These are phyloP conservation scores for Pterocarpus macrocarpus DNA, from an alignment of 306 rosid species.

Conservation along the genomic window DNA sequence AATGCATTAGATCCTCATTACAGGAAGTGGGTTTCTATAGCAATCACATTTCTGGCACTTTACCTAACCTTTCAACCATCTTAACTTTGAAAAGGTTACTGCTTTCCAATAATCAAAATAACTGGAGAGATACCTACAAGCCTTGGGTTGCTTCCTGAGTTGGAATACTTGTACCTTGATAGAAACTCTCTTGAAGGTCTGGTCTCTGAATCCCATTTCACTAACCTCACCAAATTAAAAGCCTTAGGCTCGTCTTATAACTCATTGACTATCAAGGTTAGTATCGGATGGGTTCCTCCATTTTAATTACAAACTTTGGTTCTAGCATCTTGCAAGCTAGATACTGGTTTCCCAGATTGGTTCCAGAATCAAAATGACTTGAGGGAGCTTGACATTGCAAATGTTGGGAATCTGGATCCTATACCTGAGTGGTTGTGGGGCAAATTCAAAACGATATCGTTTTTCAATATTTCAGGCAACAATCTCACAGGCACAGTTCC, in stretches of 20 bases:
- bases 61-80: conserved; percentile 15
- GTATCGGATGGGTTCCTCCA: conserved; percentile 31
- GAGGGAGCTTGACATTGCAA: rapidly evolving
- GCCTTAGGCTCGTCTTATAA: rapidly evolving
- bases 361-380: conserved; percentile 2
- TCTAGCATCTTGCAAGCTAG: background rate
- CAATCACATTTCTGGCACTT: conserved; percentile 25
- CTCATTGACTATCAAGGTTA: background rate
- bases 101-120: background rate
- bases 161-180: background rate
- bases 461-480: background rate
- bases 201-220: background rate
- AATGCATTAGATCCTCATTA: conserved; percentile 24
- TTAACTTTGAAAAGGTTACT: background rate
- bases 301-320: background rate
- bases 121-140: background rate
- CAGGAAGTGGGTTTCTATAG: background rate
- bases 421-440: conserved; percentile 25
- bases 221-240: conserved; percentile 1
- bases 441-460: rapidly evolving
- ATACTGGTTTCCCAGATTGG: background rate
- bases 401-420: background rate
- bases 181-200: background rate
- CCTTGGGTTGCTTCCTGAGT: background rate
- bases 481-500: background rate